Conservation (phyloP, 108 stramenopile species). For the Fragilaria radians region DNA sequence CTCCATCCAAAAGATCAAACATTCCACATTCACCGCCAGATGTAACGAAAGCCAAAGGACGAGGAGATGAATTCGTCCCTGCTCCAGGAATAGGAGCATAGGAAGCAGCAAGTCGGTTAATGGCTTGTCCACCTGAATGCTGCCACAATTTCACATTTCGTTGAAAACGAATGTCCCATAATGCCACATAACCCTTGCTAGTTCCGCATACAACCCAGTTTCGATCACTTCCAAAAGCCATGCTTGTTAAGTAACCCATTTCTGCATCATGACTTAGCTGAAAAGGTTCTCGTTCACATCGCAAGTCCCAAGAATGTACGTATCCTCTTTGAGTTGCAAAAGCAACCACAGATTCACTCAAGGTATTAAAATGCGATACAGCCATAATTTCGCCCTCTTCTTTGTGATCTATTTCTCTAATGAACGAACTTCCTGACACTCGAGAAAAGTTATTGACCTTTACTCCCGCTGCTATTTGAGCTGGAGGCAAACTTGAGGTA, state of each 20-base stretch:
- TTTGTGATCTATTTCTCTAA: constrained; percentile 36
- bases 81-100: constrained; percentile 52
- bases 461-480: neutral
- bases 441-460: constrained; percentile 16
- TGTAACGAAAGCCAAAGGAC: constrained; percentile 84
- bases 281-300: constrained; percentile 74
- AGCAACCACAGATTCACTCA: constrained; percentile 68
- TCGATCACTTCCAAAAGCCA: constrained; percentile 81
- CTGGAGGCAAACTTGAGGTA: constrained; percentile 7
- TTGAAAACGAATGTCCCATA: constrained; percentile 84
- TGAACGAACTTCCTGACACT: constrained; percentile 53
- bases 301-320: constrained; percentile 79
- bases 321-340: constrained; percentile 77
- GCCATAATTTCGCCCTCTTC: constrained; percentile 83
- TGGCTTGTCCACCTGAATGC: constrained; percentile 66
- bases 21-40: constrained; percentile 88
- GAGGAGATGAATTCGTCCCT: constrained; percentile 26
- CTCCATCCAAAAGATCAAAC: constrained; percentile 80
- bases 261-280: constrained; percentile 64
- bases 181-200: constrained; percentile 39
- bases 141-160: constrained; percentile 83
- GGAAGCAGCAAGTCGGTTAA: constrained; percentile 84
- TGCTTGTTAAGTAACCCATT: constrained; percentile 79
- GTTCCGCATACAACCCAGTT: constrained; percentile 89
- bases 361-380: constrained; percentile 89